Percentiles rank a stretch among this genome's conserved stretches.
These are phyloP conservation scores for Talaromyces sp. DNA, from an alignment of 2,329 filamentous ascomycete genomes.

Conservation along the genomic window DNA sequence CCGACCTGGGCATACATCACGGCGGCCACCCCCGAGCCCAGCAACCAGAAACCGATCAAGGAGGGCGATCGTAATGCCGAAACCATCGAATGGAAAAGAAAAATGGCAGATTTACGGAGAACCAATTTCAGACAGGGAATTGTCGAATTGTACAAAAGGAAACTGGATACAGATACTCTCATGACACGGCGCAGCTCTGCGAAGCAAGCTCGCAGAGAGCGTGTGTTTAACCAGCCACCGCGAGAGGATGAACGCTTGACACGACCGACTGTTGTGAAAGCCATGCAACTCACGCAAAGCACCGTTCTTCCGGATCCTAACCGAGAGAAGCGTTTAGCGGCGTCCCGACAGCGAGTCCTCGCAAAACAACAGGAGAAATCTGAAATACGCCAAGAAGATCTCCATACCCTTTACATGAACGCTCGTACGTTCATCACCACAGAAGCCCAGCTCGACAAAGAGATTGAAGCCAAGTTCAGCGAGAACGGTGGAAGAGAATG, in stretches of 20 bases:
- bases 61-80: conserved; percentile 41
- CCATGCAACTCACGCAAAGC: conserved; percentile 46
- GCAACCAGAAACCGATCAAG: conserved; percentile 25
- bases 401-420: conserved; percentile 87
- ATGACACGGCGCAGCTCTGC: conserved; percentile 38
- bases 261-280: conserved; percentile 57
- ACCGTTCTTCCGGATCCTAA: conserved; percentile 57
- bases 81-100: conserved; percentile 61
- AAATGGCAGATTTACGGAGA: conserved; percentile 67
- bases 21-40: conserved; percentile 54
- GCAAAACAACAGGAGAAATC: conserved; percentile 48
- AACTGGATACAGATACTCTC: conserved; percentile 41
- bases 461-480: conserved; percentile 72
- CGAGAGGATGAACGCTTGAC: conserved; percentile 74
- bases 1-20: conserved; percentile 56
- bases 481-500: conserved; percentile 47
- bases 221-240: conserved; percentile 58
- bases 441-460: conserved; percentile 67
- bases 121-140: conserved; percentile 68
- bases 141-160: conserved; percentile 62
- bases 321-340: conserved; percentile 52
- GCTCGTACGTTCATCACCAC: conserved; percentile 81
- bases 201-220: conserved; percentile 48
- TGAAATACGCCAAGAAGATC: conserved; percentile 59
- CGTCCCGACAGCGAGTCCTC: conserved; percentile 33